Percentiles rank a stretch among this genome's conserved stretches.
phyloP scores from a whole-genome alignment of 2,329 filamentous ascomycete genomes.

The Fusarium torulosum region DNA sequence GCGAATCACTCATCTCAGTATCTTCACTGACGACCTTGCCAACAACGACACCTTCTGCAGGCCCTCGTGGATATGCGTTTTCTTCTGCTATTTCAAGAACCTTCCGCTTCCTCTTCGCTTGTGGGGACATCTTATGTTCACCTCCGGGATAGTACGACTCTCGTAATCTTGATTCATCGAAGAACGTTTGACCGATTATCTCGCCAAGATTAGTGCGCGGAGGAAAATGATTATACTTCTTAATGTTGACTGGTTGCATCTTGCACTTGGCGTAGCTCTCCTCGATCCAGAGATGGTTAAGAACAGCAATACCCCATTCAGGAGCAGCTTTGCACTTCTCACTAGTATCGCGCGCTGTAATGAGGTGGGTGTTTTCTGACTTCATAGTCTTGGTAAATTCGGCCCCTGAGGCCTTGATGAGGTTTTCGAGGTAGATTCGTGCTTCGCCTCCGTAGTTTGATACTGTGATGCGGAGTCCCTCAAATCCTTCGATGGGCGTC shows the following conservation, averaged over 20 bases:
- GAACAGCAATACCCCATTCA: slow-evolving; percentile 90
- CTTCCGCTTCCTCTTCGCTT: slow-evolving; percentile 63
- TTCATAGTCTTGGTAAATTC: slow-evolving; percentile 96
- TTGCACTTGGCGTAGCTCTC: slow-evolving; percentile 95
- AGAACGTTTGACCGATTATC: slow-evolving; percentile 87
- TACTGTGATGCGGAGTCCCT: slow-evolving; percentile 82
- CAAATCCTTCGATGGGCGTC: slow-evolving; percentile 82
- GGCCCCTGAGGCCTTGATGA: slow-evolving; percentile 85
- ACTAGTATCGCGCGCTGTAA: slow-evolving; percentile 88
- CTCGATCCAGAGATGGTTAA: slow-evolving; percentile 98
- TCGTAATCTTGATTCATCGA: slow-evolving; percentile 73
- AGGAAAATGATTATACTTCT: slow-evolving; percentile 88
- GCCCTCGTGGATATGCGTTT: slow-evolving; percentile 62
- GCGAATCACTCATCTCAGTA: slow-evolving; percentile 60
- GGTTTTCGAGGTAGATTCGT: slow-evolving; percentile 90
- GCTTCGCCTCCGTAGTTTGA: slow-evolving; percentile 98
- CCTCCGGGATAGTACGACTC: slow-evolving; percentile 78
- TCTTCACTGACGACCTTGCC: slow-evolving; percentile 55
- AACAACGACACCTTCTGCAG: slow-evolving; percentile 62
- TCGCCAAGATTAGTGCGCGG: slow-evolving; percentile 91
- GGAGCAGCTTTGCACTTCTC: slow-evolving; percentile 93
- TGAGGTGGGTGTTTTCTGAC: slow-evolving; percentile 93
- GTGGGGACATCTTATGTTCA: slow-evolving; percentile 58
- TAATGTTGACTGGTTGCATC: slow-evolving; percentile 76
- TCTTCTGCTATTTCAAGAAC: slow-evolving; percentile 64